Conservation (phyloP, 495 filamentous ascomycete genomes). For the Aeminium ludgeri region DNA sequence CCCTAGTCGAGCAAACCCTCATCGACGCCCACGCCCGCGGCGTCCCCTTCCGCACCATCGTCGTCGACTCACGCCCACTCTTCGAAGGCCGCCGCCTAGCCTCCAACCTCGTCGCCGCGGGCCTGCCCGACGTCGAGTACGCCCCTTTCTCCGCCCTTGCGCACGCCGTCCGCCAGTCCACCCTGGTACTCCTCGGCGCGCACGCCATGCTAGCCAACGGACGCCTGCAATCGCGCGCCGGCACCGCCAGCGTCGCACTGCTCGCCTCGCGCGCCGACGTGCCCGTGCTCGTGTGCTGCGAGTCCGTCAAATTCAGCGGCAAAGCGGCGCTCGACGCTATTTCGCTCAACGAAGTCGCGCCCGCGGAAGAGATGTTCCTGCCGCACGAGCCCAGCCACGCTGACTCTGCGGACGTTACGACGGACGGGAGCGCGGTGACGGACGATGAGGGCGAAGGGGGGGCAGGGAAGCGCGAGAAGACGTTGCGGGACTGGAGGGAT, state of each 20-base stretch:
- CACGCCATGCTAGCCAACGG: slow-evolving; percentile 87
- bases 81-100: slow-evolving; percentile 67
- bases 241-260: slow-evolving; percentile 80
- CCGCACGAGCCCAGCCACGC: slow-evolving; percentile 4
- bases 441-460: slow-evolving; percentile 18
- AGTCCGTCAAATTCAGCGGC: slow-evolving; percentile 92
- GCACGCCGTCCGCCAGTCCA: slow-evolving; percentile 53
- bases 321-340: slow-evolving; percentile 79
- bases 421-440: slow-evolving; percentile 20
- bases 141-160: slow-evolving; percentile 58
- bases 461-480: slow-evolving; percentile 8
- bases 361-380: slow-evolving; percentile 41
- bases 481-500: slow-evolving; percentile 41
- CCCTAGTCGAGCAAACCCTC: slow-evolving; percentile 65
- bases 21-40: slow-evolving; percentile 50
- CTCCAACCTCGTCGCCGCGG: slow-evolving; percentile 44
- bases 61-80: slow-evolving; percentile 68
- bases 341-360: slow-evolving; percentile 80
- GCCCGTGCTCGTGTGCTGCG: slow-evolving; percentile 80
- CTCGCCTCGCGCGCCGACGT: slow-evolving; percentile 55
- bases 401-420: too few relatives aligned
- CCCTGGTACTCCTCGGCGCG: slow-evolving; percentile 71
- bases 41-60: slow-evolving; percentile 62
- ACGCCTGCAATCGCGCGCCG: slow-evolving; percentile 66
- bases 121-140: slow-evolving; percentile 56